Percentiles rank a stretch among this genome's conserved stretches.
phyloP scores from a whole-genome alignment of 148 eudicot species.

The Amaranthus palmeri region DNA sequence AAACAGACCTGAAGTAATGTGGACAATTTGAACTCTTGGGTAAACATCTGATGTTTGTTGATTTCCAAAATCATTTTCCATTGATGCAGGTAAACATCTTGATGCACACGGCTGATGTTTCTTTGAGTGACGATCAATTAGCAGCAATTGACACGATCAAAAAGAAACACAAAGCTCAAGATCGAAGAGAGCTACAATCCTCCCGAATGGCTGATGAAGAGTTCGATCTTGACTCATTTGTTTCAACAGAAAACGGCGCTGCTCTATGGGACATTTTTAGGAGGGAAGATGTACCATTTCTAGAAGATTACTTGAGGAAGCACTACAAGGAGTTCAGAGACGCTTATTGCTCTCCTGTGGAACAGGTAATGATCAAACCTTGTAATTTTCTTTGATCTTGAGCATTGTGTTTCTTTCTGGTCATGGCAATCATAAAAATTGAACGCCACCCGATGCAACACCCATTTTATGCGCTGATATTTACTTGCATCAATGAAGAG shows the following conservation, averaged over 20 bases:
- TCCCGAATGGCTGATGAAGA: constrained; percentile 5
- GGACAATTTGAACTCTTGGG: too few relatives aligned
- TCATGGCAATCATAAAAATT: neutral
- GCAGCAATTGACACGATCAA: constrained; percentile 52
- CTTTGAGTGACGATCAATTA: constrained; percentile 38
- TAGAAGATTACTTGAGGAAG: constrained; percentile 31
- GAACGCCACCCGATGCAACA: neutral
- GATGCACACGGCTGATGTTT: constrained; percentile 63
- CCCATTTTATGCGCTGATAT: neutral
- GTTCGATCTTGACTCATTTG: constrained; percentile 10
- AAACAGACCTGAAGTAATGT: too few relatives aligned
- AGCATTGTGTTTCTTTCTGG: constrained; percentile 16
- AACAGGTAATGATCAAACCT: constrained; percentile 43
- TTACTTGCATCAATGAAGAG: constrained; percentile 4
- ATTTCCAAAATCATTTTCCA: neutral
- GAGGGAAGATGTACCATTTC: constrained; percentile 71
- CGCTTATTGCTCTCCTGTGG: constrained; percentile 60
- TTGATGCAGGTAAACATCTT: constrained; percentile 75
- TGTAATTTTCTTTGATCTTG: constrained; percentile 9
- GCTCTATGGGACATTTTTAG: constrained; percentile 95
- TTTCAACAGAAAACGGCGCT: constrained; percentile 34
- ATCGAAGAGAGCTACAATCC: constrained; percentile 39
- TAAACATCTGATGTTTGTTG: neutral
- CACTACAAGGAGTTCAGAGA: constrained; percentile 33
- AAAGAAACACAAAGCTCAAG: constrained; percentile 67